Evolutionary conservation across 176 grass and related monocot species (phyloP).

Genomic region (Secale cereale): DNA sequence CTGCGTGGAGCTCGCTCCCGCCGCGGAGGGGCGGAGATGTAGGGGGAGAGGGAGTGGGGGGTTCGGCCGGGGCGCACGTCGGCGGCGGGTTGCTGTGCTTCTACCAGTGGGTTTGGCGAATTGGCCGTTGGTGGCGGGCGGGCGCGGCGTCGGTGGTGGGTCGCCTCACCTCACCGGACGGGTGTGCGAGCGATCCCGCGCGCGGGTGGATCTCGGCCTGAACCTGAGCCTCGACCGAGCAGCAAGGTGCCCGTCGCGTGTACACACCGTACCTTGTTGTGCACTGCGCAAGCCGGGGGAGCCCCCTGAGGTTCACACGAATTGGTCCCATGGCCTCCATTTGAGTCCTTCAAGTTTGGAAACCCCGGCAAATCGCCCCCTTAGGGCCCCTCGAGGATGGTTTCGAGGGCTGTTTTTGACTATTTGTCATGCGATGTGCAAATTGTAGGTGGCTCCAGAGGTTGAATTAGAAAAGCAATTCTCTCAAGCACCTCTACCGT

Average conservation of each 20-base stretch:
- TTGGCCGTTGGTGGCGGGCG: slow-evolving; percentile 36
- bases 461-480: no score
- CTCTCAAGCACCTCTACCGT: rapidly evolving
- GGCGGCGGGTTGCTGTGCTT: neutral
- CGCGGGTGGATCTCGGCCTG: slow-evolving; percentile 37
- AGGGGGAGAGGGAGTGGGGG: neutral
- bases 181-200: slow-evolving; percentile 2
- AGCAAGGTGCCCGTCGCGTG: neutral
- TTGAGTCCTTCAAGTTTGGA: neutral
- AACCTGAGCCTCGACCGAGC: neutral
- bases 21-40: slow-evolving; percentile 33
- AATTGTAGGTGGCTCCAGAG: no score
- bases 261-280: neutral
- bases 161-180: neutral
- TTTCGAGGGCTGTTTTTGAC: no score
- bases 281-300: neutral
- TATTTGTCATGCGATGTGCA: no score
- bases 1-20: slow-evolving; percentile 28
- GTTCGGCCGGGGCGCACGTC: slow-evolving; percentile 31
- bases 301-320: neutral
- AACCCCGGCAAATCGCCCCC: neutral
- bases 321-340: no score
- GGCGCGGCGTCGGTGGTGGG: slow-evolving; percentile 42
- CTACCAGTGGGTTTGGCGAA: slow-evolving; percentile 26
- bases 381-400: neutral